Percentiles rank a stretch among this genome's conserved stretches.
phyloP scores from a whole-genome alignment of 495 filamentous ascomycete species.

The Immersiella caudata region DNA sequence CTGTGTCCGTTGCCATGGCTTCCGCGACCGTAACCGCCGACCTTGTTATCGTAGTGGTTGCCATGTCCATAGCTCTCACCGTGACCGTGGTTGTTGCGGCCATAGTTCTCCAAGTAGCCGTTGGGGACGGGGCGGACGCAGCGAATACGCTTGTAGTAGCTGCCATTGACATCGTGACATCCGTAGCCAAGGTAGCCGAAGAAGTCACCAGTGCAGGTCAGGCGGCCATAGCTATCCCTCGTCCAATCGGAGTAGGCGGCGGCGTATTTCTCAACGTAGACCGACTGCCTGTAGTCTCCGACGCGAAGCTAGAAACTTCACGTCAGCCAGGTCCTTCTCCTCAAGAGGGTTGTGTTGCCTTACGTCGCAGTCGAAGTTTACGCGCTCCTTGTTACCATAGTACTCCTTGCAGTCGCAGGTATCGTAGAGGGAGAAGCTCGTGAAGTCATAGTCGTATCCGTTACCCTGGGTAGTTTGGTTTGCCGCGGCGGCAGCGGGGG shows the following conservation, averaged over 20 bases:
- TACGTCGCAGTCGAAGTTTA: slow-evolving; percentile 27
- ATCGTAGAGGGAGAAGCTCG: slow-evolving; percentile 18
- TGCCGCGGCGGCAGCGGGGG: no score
- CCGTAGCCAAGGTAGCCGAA: slow-evolving; percentile 25
- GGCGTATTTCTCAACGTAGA: slow-evolving; percentile 20
- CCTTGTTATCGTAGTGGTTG: slow-evolving; percentile 2
- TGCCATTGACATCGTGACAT: slow-evolving; percentile 24
- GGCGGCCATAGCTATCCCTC: slow-evolving; percentile 18
- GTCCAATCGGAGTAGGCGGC: slow-evolving; percentile 24
- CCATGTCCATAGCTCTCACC: background rate
- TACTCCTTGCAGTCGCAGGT: slow-evolving; percentile 22
- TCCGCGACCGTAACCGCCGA: background rate
- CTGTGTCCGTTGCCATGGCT: background rate
- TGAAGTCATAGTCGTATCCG: slow-evolving; percentile 16
- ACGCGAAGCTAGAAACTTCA: slow-evolving; percentile 11
- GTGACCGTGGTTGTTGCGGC: slow-evolving; percentile 13
- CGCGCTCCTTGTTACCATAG: slow-evolving; percentile 23
- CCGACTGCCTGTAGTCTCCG: slow-evolving; percentile 23
- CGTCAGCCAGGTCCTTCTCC: background rate
- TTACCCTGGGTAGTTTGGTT: slow-evolving; percentile 12
- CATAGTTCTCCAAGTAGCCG: slow-evolving; percentile 20
- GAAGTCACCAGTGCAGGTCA: slow-evolving; percentile 26
- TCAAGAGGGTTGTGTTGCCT: background rate
- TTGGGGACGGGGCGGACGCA: slow-evolving; percentile 27
- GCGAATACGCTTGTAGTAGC: slow-evolving; percentile 22